These are phyloP conservation scores for Xylariaceae sp. DNA, from an alignment of 2,329 filamentous ascomycete genomes.

Conservation along the genomic window DNA sequence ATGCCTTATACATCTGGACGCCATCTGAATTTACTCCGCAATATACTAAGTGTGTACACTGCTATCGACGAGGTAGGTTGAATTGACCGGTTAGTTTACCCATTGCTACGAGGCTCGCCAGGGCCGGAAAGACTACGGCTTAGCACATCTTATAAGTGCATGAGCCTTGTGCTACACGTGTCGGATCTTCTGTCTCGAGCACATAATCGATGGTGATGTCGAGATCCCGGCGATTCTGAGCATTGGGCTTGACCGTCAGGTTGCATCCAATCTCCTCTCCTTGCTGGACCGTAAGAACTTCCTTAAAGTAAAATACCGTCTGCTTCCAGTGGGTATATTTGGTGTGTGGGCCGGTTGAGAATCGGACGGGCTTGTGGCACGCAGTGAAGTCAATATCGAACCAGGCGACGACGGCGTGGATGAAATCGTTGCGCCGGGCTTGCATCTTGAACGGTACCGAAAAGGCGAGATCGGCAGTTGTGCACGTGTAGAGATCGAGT, in stretches of 20 bases:
- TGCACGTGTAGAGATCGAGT: slow-evolving; percentile 91
- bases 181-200: slow-evolving; percentile 70
- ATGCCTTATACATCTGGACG: no score
- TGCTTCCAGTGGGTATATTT: slow-evolving; percentile 99
- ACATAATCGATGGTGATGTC: slow-evolving; percentile 86
- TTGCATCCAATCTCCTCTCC: slow-evolving; percentile 74
- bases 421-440: slow-evolving; percentile 83
- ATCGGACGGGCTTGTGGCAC: slow-evolving; percentile 96
- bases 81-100: background rate
- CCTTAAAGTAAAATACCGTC: slow-evolving; percentile 95
- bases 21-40: no score
- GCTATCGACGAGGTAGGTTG: no score
- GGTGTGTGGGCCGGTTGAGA: slow-evolving; percentile 95
- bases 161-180: slow-evolving; percentile 62
- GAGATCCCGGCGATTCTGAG: slow-evolving; percentile 90
- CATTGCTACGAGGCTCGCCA: background rate
- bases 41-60: no score
- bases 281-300: slow-evolving; percentile 86
- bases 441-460: slow-evolving; percentile 70
- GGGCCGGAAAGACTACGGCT: slow-evolving; percentile 17
- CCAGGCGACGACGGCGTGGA: slow-evolving; percentile 96
- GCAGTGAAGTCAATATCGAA: slow-evolving; percentile 99
- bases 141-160: slow-evolving; percentile 79
- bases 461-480: slow-evolving; percentile 78
- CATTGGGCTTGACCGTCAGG: slow-evolving; percentile 81